phyloP scores from a whole-genome alignment of 768 basidiomycete species.

The Mycena metata region DNA sequence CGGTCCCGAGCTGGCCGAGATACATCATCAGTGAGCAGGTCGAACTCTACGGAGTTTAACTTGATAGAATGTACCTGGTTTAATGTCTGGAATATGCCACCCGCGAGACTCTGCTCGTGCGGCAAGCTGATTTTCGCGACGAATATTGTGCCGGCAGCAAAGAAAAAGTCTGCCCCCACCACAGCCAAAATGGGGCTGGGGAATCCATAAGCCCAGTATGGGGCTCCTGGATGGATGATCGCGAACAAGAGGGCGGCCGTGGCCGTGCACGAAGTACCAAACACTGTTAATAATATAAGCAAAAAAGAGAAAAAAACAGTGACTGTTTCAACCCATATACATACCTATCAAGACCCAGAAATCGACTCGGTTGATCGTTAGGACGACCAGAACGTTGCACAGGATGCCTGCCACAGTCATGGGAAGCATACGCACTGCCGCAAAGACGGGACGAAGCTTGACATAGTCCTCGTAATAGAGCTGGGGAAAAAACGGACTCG shows the following conservation, averaged over 20 bases:
- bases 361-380: constrained; percentile 68
- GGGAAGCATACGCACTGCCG: constrained; percentile 77
- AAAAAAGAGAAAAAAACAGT: too few relatives aligned
- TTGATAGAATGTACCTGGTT: constrained; percentile 61
- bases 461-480: constrained; percentile 81
- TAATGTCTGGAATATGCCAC: constrained; percentile 85
- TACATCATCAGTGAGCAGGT: constrained; percentile 11
- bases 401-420: constrained; percentile 73
- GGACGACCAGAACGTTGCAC: constrained; percentile 76
- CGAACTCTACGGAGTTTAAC: too few relatives aligned
- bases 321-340: too few relatives aligned
- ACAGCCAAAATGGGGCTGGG: constrained; percentile 75
- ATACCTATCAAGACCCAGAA: constrained; percentile 71
- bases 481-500: constrained; percentile 49
- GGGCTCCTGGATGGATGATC: constrained; percentile 64
- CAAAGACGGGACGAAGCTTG: constrained; percentile 64
- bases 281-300: constrained; percentile 20
- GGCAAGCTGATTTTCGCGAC: constrained; percentile 72
- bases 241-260: constrained; percentile 76
- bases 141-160: constrained; percentile 81
- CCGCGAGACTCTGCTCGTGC: constrained; percentile 83
- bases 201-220: constrained; percentile 86
- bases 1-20: constrained; percentile 59
- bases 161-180: constrained; percentile 85
- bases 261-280: constrained; percentile 72